phyloP scores from a whole-genome alignment of 306 rosid species.

The Vigna unguiculata region DNA sequence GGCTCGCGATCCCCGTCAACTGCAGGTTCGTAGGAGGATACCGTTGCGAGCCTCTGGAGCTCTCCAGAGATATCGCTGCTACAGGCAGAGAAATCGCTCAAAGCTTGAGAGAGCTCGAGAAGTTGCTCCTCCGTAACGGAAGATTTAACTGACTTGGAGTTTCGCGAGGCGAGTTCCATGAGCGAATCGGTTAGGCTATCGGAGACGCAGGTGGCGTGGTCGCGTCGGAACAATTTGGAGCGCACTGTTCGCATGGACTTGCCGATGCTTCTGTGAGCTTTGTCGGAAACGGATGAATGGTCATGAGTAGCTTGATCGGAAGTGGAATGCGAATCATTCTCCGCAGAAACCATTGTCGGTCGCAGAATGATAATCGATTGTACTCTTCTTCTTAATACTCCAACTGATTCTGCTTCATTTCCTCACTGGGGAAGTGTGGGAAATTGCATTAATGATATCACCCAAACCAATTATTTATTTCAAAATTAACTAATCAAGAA shows the following conservation, averaged over 20 bases:
- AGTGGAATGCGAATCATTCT: constrained; percentile 38
- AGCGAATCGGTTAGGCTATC: constrained; percentile 70
- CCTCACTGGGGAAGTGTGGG: neutral
- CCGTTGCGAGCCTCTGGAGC: constrained; percentile 70
- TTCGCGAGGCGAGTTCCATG: constrained; percentile 66
- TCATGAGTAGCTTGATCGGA: constrained; percentile 6
- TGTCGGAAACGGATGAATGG: constrained; percentile 40
- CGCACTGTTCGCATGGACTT: constrained; percentile 87
- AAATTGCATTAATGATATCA: neutral
- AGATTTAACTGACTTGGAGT: constrained; percentile 42
- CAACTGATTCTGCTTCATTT: neutral
- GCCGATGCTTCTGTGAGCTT: constrained; percentile 56
- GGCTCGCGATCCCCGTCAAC: neutral
- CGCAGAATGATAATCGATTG: neutral
- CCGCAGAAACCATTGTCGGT: constrained; percentile 68
- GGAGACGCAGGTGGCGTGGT: constrained; percentile 40
- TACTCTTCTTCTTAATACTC: neutral
- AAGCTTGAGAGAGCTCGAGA: constrained; percentile 72
- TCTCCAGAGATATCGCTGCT: constrained; percentile 92
- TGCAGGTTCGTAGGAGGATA: constrained; percentile 52
- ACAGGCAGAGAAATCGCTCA: constrained; percentile 78
- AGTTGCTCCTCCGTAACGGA: constrained; percentile 58
- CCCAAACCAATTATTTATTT: neutral
- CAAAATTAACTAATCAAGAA: too few species aligned
- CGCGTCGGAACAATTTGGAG: constrained; percentile 55